Evolutionary conservation across 306 rosid genomes (phyloP), one percentile per base, ranked within the genome.

Genomic region (Fragaria iinumae): DNA sequence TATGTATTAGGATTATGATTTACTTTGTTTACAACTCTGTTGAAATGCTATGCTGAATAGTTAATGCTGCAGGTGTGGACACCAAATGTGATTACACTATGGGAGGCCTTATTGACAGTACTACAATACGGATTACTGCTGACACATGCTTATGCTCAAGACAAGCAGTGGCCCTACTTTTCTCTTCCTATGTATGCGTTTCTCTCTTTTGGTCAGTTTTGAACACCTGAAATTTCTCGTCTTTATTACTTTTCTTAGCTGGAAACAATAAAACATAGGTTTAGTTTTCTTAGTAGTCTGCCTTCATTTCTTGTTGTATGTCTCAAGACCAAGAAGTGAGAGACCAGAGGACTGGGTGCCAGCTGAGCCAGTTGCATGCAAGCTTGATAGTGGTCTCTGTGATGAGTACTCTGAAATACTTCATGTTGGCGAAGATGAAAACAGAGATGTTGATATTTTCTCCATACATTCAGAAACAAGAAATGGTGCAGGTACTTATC

Each of bases 271-370:
- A 32, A 78, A 32, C 6, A 41, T 44, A 74, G 67, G 77, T 71
- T 76, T 29, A 55, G 25, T 52, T 69, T n/a, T 60, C 56, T 71
- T 53, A 75, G 52, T 76, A 55, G 56, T 69, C 23, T 69, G 72
- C 67, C 67, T 88, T 88, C 77, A 69, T 79, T 63, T 32, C 76
- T 72, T 67, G 36, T 75, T 85, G 67, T 77, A 53, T 80, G 69
- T 85, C 69, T 80, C 69, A 72, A 95, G 98, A 80, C 81, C 84
- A 84, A 86, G 90, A 88, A 85, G 84, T 81, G 96, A 89, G 82
- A 95, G 97, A 83, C 97, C 98, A 68, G 89, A 83, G 82, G 97
- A 95, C 39, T 95, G 98, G 97, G 98, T 95, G 73, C 97, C 97
- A 2, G 86, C 86, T 74, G 96, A 90, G 86, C 60, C 80, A 74